These are phyloP conservation scores for Globisporangium radiosum DNA, from an alignment of 352 stramenopile species.

Conservation along the genomic window DNA sequence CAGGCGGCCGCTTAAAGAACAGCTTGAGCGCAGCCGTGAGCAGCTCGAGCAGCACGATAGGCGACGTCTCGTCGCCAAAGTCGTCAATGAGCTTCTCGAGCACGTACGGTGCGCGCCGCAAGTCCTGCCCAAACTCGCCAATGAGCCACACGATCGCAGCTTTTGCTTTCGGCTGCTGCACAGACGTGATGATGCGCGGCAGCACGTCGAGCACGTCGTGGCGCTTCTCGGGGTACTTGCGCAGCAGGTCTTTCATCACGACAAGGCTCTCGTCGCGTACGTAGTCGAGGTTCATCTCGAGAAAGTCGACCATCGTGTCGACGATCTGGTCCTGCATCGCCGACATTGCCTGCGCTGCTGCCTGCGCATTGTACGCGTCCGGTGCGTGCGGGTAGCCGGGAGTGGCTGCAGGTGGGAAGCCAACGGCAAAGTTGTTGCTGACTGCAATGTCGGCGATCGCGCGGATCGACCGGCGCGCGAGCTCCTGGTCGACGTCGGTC, in stretches of 20 bases:
- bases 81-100: constrained; percentile 94
- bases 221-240: constrained; percentile 94
- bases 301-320: constrained; percentile 93
- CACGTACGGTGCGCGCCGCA: constrained; percentile 93
- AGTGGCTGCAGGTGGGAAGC: constrained; percentile 12
- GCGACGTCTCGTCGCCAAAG: constrained; percentile 88
- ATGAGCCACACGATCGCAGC: constrained; percentile 95
- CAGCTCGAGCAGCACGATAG: constrained; percentile 91
- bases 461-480: constrained; percentile 89
- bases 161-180: constrained; percentile 86
- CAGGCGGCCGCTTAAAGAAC: constrained; percentile 97
- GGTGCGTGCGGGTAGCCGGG: constrained; percentile 39
- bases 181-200: constrained; percentile 59
- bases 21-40: constrained; percentile 96
- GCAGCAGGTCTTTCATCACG: constrained; percentile 94
- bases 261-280: constrained; percentile 95
- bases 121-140: constrained; percentile 93
- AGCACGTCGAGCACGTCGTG: constrained; percentile 87
- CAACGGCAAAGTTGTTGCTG: constrained; percentile 61
- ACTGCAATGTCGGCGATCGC: constrained; percentile 93
- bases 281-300: constrained; percentile 96
- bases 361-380: constrained; percentile 62
- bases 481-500: constrained; percentile 90
- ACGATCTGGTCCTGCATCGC: constrained; percentile 85
- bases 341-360: constrained; percentile 52